phyloP scores from a whole-genome alignment of 805 yeast genomes.

The Diddensiella transvaalensis region DNA sequence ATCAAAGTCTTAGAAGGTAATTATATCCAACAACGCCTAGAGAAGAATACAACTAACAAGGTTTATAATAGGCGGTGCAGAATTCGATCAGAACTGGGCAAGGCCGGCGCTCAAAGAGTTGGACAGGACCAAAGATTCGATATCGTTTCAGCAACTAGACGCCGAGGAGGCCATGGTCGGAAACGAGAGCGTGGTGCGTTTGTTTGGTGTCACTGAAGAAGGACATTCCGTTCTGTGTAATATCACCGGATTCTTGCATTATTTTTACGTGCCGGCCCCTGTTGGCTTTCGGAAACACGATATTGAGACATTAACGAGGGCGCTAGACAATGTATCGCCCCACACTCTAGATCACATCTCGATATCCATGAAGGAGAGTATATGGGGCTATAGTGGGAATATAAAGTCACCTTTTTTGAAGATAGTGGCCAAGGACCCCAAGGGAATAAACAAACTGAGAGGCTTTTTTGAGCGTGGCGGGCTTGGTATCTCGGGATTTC shows the following conservation, averaged over 20 bases:
- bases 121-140: slow-evolving; percentile 47
- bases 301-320: slow-evolving; percentile 30
- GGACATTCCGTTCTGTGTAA: slow-evolving; percentile 90
- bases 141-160: slow-evolving; percentile 86
- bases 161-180: slow-evolving; percentile 77
- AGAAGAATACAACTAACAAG: slow-evolving; percentile 39
- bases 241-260: slow-evolving; percentile 84
- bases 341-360: slow-evolving; percentile 64
- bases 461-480: slow-evolving; percentile 75
- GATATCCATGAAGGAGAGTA: slow-evolving; percentile 68
- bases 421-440: slow-evolving; percentile 63
- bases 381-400: slow-evolving; percentile 91
- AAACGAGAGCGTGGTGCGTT: slow-evolving; percentile 57
- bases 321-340: slow-evolving; percentile 32
- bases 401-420: slow-evolving; percentile 75
- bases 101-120: slow-evolving; percentile 53
- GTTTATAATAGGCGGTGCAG: slow-evolving; percentile 16
- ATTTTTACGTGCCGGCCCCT: slow-evolving; percentile 90
- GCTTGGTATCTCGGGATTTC: slow-evolving; percentile 41
- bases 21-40: slow-evolving; percentile 5
- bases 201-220: slow-evolving; percentile 85
- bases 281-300: slow-evolving; percentile 61
- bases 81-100: slow-evolving; percentile 44
- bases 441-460: slow-evolving; percentile 64
- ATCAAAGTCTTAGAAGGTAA: slow-evolving; percentile 26